Percentiles rank a stretch among this genome's conserved stretches.
Evolutionary conservation across 139 green algal species (phyloP).

Genomic region (Picochlorum sp.): DNA sequence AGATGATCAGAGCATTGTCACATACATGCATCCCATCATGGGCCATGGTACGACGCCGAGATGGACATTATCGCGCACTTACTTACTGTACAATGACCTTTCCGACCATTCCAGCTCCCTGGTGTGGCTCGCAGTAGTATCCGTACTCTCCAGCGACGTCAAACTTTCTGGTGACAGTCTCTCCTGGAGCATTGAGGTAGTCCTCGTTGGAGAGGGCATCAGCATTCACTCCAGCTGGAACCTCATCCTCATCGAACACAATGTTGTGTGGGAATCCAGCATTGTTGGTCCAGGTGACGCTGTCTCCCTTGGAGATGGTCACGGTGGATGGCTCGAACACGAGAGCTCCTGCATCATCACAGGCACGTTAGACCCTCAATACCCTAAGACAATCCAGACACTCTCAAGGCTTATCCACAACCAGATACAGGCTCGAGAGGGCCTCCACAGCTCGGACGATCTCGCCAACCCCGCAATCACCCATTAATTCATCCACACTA

Average conservation of each 20-base stretch:
- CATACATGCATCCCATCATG: neutral
- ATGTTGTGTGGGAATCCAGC: constrained; percentile 65
- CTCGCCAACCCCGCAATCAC: no score
- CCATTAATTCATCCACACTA: no score
- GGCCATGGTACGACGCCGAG: neutral
- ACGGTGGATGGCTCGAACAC: constrained; percentile 46
- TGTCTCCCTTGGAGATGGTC: constrained; percentile 68
- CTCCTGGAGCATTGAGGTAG: constrained; percentile 82
- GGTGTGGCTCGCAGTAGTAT: constrained; percentile 95
- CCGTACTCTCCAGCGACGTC: constrained; percentile 63
- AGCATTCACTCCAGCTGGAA: constrained; percentile 61
- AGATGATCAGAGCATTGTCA: neutral
- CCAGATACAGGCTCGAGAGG: no score
- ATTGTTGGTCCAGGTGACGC: constrained; percentile 76
- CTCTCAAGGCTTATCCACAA: no score
- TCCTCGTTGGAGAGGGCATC: constrained; percentile 79
- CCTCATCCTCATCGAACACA: constrained; percentile 83
- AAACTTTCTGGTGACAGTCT: constrained; percentile 69
- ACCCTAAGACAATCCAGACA: neutral
- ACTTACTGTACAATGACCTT: constrained; percentile 19
- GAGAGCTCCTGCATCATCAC: constrained; percentile 27
- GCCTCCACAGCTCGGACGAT: no score
- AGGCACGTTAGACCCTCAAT: neutral
- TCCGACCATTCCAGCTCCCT: constrained; percentile 79
- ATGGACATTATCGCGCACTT: neutral